Conservation (phyloP, 2,329 filamentous ascomycete species). For the Exophiala sp. region DNA sequence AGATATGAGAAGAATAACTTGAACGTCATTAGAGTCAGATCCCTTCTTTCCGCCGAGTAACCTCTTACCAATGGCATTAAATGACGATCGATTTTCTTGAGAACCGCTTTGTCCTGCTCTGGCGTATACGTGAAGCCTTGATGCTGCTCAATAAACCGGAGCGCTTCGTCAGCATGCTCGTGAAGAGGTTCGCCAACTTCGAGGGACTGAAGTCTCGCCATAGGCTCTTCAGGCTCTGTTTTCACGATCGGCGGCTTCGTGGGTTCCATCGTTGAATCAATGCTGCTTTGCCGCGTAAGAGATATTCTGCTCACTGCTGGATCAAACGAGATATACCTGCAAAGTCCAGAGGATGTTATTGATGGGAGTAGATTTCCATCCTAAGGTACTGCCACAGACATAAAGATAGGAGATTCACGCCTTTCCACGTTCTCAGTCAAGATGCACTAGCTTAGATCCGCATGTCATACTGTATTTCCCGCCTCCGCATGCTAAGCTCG, state of each 20-base stretch:
- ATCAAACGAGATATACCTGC: background rate
- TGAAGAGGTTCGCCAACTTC: background rate
- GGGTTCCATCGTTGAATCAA: background rate
- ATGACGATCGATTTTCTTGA: constrained; percentile 62
- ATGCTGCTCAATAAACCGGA: background rate
- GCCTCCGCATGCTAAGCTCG: too few relatives aligned
- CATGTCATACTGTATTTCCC: background rate
- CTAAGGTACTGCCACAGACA: background rate
- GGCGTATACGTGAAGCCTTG: constrained; percentile 33
- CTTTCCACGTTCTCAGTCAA: background rate
- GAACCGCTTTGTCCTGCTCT: constrained; percentile 54
- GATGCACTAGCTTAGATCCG: background rate
- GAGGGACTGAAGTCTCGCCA: background rate
- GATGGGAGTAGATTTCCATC: background rate
- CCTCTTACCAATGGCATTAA: constrained; percentile 68
- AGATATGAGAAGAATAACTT: constrained; percentile 64
- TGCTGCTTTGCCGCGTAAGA: background rate
- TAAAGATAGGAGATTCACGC: background rate
- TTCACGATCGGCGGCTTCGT: background rate
- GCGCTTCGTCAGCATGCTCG: background rate
- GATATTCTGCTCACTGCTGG: background rate
- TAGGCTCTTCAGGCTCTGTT: background rate
- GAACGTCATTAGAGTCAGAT: background rate
- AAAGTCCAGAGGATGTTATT: background rate
- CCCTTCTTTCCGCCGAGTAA: constrained; percentile 63